A percentile compares a stretch with the other conserved stretches of the same genome.
Conservation (phyloP, 2,329 filamentous ascomycete genomes). For the Claviceps purpurea region DNA sequence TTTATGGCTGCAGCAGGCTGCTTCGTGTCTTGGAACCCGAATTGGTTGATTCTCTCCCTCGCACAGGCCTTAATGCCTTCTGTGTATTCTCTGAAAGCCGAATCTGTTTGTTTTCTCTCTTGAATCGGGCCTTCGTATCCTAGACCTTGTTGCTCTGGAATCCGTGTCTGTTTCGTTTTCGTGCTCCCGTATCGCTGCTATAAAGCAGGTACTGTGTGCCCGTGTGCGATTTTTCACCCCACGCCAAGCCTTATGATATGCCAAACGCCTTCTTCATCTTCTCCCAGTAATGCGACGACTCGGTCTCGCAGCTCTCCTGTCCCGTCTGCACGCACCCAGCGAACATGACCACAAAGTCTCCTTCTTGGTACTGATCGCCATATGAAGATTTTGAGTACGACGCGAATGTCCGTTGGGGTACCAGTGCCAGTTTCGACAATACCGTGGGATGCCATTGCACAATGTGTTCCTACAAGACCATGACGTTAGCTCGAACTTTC, state of each 20-base stretch:
- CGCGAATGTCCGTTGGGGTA: slow-evolving; percentile 79
- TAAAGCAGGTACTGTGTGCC: not conserved
- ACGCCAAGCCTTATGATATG: not conserved
- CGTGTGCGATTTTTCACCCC: not conserved
- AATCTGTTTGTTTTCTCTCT: too few species aligned
- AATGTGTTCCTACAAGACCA: slow-evolving; percentile 55
- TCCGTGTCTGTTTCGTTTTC: too few species aligned
- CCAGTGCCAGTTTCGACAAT: slow-evolving; percentile 72
- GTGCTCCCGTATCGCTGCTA: not conserved
- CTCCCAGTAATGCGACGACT: slow-evolving; percentile 43
- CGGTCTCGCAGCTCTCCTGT: slow-evolving; percentile 53
- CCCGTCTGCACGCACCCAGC: slow-evolving; percentile 51
- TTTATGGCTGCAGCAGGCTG: too few species aligned
- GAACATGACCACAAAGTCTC: slow-evolving; percentile 75
- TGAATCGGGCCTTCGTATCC: too few species aligned
- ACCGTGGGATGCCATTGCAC: slow-evolving; percentile 96
- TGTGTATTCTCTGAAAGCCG: too few species aligned
- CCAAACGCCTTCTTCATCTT: slow-evolving; percentile 32
- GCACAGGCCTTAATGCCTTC: too few species aligned
- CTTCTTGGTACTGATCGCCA: slow-evolving; percentile 61
- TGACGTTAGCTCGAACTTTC: not conserved
- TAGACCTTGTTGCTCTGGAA: too few species aligned
- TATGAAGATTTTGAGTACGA: slow-evolving; percentile 49
- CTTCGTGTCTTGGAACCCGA: too few species aligned
- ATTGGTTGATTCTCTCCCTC: too few species aligned